Evolutionary conservation across 2,329 filamentous ascomycete genomes (phyloP).

Genomic region (Diaporthe australafricana): DNA sequence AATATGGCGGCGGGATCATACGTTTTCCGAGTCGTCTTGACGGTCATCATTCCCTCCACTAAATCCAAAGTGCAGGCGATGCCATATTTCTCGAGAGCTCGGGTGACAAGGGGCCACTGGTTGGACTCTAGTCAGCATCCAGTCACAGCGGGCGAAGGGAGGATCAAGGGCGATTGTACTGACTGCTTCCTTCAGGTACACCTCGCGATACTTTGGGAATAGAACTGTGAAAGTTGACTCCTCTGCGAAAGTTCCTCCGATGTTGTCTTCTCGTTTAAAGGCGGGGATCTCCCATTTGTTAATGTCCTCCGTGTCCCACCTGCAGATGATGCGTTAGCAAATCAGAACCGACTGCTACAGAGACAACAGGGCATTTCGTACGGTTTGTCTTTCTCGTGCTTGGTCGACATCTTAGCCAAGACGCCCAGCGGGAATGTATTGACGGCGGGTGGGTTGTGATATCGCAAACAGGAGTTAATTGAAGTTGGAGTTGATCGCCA

Average conservation of each 20-base stretch:
- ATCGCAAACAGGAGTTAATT: background rate
- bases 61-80: constrained; percentile 94
- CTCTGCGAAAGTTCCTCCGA: constrained; percentile 86
- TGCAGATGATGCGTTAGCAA: constrained; percentile 19
- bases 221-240: constrained; percentile 90
- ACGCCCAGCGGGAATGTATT: background rate
- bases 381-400: constrained; percentile 88
- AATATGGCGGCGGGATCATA: constrained; percentile 89
- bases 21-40: constrained; percentile 89
- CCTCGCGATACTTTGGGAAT: constrained; percentile 97
- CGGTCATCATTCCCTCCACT: constrained; percentile 95
- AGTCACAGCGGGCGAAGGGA: background rate
- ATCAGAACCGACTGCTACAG: background rate
- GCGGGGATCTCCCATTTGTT: constrained; percentile 96
- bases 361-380: background rate
- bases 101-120: constrained; percentile 89
- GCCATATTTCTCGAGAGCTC: constrained; percentile 85
- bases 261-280: constrained; percentile 89
- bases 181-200: constrained; percentile 84
- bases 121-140: constrained; percentile 30
- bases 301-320: constrained; percentile 94
- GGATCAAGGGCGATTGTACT: background rate
- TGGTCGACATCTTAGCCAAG: constrained; percentile 77
- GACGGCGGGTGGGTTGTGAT: background rate
- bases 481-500: constrained; percentile 9